Percentiles rank a stretch among this genome's conserved stretches.
Evolutionary conservation across 2,329 filamentous ascomycete genomes (phyloP).

Genomic region (Aschersonia sp.): DNA sequence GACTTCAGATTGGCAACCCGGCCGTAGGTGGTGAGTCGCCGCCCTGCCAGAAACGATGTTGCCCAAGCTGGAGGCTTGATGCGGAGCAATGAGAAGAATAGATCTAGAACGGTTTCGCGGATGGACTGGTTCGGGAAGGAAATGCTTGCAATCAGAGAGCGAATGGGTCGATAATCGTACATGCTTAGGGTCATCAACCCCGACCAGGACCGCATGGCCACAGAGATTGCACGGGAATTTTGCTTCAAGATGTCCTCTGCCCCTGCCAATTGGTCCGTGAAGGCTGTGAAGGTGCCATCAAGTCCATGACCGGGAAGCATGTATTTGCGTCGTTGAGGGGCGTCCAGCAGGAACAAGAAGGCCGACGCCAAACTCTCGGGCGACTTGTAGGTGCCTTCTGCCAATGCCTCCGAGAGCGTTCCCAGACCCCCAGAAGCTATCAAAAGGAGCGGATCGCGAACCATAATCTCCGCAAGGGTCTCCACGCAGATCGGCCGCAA

Average conservation of each 20-base stretch:
- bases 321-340: constrained; percentile 65
- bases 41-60: constrained; percentile 83
- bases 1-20: constrained; percentile 74
- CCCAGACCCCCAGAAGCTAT: constrained; percentile 74
- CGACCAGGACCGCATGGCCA: constrained; percentile 84
- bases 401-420: constrained; percentile 79
- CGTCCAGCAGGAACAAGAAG: constrained; percentile 83
- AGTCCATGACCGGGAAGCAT: constrained; percentile 82
- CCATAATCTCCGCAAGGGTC: constrained; percentile 80
- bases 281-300: constrained; percentile 78
- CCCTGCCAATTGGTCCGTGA: constrained; percentile 66
- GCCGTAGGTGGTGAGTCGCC: constrained; percentile 91
- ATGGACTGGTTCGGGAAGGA: constrained; percentile 40
- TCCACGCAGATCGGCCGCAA: constrained; percentile 83
- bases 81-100: constrained; percentile 65
- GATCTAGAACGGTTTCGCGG: constrained; percentile 69
- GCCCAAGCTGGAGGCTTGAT: constrained; percentile 93
- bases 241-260: constrained; percentile 57
- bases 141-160: constrained; percentile 58
- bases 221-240: constrained; percentile 84
- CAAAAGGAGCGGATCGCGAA: constrained; percentile 70
- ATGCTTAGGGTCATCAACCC: constrained; percentile 79
- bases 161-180: constrained; percentile 73
- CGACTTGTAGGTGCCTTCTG: constrained; percentile 82
- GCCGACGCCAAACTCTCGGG: constrained; percentile 77